A percentile compares a stretch with the other conserved stretches of the same genome.
phyloP scores from a whole-genome alignment of 140 eudicot genomes.

The Erigeron philadelphicus region DNA sequence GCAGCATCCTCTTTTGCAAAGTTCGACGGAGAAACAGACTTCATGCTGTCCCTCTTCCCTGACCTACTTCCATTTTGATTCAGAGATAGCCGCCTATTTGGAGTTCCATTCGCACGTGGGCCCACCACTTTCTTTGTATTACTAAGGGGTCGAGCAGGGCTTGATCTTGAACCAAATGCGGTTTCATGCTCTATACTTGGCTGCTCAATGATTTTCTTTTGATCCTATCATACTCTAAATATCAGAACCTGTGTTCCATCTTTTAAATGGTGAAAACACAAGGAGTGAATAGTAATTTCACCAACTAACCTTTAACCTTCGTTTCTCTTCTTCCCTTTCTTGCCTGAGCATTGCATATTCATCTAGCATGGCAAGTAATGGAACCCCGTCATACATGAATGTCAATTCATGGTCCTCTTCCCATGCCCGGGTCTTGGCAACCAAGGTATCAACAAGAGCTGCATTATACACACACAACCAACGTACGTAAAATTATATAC shows the following conservation, averaged over 20 bases:
- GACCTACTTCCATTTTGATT: constrained; percentile 71
- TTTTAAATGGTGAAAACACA: background rate
- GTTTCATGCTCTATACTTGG: constrained; percentile 56
- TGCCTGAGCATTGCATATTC: constrained; percentile 89
- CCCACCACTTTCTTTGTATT: constrained; percentile 61
- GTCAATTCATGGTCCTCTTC: constrained; percentile 71
- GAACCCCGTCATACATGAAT: constrained; percentile 89
- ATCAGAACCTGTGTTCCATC: background rate
- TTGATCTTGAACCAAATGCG: constrained; percentile 62
- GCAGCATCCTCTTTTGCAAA: constrained; percentile 69
- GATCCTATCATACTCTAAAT: constrained; percentile 48
- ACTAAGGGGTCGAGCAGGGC: constrained; percentile 66
- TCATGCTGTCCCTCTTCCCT: constrained; percentile 49
- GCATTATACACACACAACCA: constrained; percentile 19
- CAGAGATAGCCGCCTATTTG: constrained; percentile 69
- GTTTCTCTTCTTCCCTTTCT: constrained; percentile 96
- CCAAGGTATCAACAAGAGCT: constrained; percentile 85
- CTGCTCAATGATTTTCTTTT: constrained; percentile 79
- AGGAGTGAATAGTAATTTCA: background rate
- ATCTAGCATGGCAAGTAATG: constrained; percentile 91
- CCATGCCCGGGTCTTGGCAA: constrained; percentile 82
- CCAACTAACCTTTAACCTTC: constrained; percentile 63
- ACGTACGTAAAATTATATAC: background rate
- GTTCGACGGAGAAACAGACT: constrained; percentile 65
- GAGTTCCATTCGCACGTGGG: constrained; percentile 70